These are phyloP conservation scores for Solioccasus polychromus DNA, from an alignment of 768 basidiomycete genomes.

Conservation along the genomic window DNA sequence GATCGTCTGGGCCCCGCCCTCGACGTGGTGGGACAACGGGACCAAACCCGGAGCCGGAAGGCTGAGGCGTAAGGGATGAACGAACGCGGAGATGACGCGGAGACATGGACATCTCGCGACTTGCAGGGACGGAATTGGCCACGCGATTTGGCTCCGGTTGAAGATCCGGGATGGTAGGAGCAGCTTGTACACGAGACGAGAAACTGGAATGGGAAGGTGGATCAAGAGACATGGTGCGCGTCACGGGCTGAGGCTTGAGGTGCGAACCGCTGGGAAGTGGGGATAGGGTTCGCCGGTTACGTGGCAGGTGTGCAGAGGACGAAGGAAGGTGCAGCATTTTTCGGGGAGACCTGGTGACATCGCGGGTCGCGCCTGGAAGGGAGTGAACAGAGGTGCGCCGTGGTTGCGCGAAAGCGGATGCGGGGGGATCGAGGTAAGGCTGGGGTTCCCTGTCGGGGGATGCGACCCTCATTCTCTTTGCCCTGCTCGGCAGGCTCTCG, in stretches of 20 bases:
- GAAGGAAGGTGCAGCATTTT: conserved; percentile 32
- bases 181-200: conserved; percentile 23
- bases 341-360: conserved; percentile 26
- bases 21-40: conserved; percentile 38
- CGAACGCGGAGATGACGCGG: conserved; percentile 52
- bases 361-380: conserved; percentile 20
- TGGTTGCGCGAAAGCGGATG: conserved; percentile 37
- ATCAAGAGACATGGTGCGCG: conserved; percentile 74
- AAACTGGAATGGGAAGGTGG: conserved; percentile 40
- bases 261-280: conserved; percentile 34
- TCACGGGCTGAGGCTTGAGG: conserved; percentile 35
- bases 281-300: conserved; percentile 42
- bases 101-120: conserved; percentile 47
- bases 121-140: conserved; percentile 19
- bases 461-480: conserved; percentile 52
- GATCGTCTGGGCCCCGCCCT: conserved; percentile 59
- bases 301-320: conserved; percentile 30
- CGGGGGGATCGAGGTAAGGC: conserved; percentile 56
- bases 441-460: conserved; percentile 44
- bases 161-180: conserved; percentile 35
- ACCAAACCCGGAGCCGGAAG: conserved; percentile 41
- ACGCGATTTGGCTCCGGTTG: conserved; percentile 19
- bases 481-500: conserved; percentile 30
- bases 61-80: conserved; percentile 69
- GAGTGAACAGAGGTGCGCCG: conserved; percentile 18